Conservation (phyloP, 2,329 filamentous ascomycete genomes). For the Stenocarpella maydis region DNA sequence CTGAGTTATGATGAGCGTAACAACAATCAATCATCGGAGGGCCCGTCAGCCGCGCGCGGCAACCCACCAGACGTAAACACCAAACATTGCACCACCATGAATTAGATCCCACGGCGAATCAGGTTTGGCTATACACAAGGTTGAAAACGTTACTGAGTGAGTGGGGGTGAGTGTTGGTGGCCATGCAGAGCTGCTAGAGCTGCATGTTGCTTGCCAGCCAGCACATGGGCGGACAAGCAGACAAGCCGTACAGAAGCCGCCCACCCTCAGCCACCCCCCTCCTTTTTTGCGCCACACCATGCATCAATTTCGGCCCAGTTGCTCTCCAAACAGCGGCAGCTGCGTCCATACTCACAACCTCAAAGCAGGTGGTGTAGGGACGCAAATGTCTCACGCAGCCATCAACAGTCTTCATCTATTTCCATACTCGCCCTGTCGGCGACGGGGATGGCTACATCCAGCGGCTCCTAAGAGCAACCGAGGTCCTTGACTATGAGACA, state of each 20-base stretch:
- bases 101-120: too few relatives aligned
- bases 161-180: too few relatives aligned
- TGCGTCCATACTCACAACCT: neutral
- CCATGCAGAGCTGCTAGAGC: too few relatives aligned
- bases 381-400: constrained; percentile 13
- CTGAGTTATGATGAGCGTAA: neutral
- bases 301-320: neutral
- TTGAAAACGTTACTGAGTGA: too few relatives aligned
- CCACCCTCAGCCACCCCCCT: neutral
- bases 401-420: constrained; percentile 14
- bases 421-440: neutral
- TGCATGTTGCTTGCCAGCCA: neutral
- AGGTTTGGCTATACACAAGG: too few relatives aligned
- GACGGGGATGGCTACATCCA: constrained; percentile 7
- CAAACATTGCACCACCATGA: too few relatives aligned
- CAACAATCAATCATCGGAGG: neutral
- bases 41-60: neutral
- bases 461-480: neutral
- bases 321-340: neutral
- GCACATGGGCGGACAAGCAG: neutral
- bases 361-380: neutral
- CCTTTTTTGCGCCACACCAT: neutral
- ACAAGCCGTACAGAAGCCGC: too few relatives aligned
- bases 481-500: constrained; percentile 27
- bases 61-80: neutral